phyloP scores from a whole-genome alignment of 1,139 yeast species.

The Hyphopichia fennica region DNA sequence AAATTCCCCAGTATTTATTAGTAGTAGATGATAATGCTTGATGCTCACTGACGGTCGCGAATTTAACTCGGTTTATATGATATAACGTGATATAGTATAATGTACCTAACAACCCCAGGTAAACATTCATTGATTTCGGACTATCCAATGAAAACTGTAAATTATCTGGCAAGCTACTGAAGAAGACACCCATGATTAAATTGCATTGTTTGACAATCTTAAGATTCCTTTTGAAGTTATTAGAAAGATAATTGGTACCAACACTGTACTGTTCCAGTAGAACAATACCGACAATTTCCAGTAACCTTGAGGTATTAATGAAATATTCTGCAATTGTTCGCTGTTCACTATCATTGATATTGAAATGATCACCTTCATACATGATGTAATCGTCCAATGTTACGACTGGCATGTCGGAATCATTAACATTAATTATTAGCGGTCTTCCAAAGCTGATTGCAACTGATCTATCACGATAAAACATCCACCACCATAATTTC shows the following conservation, averaged over 20 bases:
- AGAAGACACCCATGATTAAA: constrained; percentile 10
- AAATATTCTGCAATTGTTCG: constrained; percentile 8
- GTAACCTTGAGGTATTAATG: constrained; percentile 7
- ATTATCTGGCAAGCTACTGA: constrained; percentile 8
- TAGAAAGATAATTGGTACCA: background rate
- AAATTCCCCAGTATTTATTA: constrained; percentile 11
- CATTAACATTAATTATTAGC: constrained; percentile 5
- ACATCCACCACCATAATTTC: constrained; percentile 16
- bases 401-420: constrained; percentile 6
- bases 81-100: constrained; percentile 11
- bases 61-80: constrained; percentile 12
- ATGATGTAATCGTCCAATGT: constrained; percentile 9
- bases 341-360: constrained; percentile 5
- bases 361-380: constrained; percentile 9
- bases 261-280: constrained; percentile 9
- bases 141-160: constrained; percentile 9
- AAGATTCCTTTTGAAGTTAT: constrained; percentile 5
- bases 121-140: constrained; percentile 8
- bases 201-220: constrained; percentile 12
- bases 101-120: constrained; percentile 10
- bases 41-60: constrained; percentile 6
- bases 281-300: constrained; percentile 11
- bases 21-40: background rate
- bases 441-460: constrained; percentile 14
- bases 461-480: constrained; percentile 12